Base-by-base conservation (phyloP, 306 rosid genomes). In the Cucurbita moschata region DNA sequence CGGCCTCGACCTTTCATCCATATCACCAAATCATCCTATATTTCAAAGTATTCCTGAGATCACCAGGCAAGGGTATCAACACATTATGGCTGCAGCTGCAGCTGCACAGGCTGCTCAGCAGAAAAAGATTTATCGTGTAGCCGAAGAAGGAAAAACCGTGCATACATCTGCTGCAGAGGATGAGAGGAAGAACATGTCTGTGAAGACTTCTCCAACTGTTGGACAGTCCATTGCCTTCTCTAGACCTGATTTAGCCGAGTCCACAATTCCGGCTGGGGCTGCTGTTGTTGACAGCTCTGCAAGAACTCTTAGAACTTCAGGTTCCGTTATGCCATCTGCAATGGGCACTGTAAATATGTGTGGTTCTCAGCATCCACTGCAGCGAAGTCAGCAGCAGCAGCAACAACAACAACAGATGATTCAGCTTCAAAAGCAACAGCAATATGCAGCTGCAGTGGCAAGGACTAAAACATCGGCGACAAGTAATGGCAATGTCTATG, bases 181-280 rank as follows among this genome's bases (percentile, higher is more conserved):
- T 42, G 97, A 95, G 43, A 85, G 96, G 50, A 89, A 91, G 76
- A 59, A 80, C 10, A 65, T 82, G 61, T 77, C 82, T 0, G 89
- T 85, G 6, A 95, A 95, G 79, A 76, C 77, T 71, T 76, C 77
- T 73, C 76, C 86, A 38, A 76, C 88, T 19, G 80, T 66, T 15
- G 96, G 92, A 52, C 96, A 91, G 65, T 89, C 96, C 68, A 89
- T 89, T 81, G 91, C 96, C 55, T 95, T 95, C 73, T 81, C 96
- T 39, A 86, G 96, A 84, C 38, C 87, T 10, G 96, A 92, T 47
- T 76, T 82, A 74, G 66, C 91, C 3, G 97, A 91, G 74, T 43
- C 88, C 1, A 23, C 93, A 7, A 52, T 85, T 43, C 79, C 90
- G 0, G 84, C 88, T 50, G 86, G 88, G 50, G 84, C 62, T 80